Evolutionary conservation across 768 basidiomycete species (phyloP), one percentile per base, ranked within the genome.

Genomic region (Trametopsis cervina): DNA sequence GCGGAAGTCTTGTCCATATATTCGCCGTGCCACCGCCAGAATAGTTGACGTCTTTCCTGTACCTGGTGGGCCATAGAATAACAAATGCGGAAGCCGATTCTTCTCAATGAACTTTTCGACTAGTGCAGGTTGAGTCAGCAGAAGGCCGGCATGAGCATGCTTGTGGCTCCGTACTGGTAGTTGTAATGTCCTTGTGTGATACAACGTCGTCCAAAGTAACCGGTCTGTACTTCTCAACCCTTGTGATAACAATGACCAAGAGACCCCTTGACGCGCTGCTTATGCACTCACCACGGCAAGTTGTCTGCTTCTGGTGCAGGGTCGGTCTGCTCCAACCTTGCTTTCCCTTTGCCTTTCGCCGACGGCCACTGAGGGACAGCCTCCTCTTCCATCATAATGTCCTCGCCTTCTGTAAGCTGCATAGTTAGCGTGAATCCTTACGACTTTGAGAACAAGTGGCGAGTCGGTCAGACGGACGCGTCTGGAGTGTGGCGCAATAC

Each of bases 31-130:
- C 9, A 99, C 86, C 10, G 96, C 96, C 7, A 98, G 73, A 53
- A 99, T 95, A 0, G 94, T 98, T 0, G 92, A 94, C 4, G 96
- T 99, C 67, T 99, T 99, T 43, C 96, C 96, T 0, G 96, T 99
- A 10, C 95, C 96, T 10, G 96, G 96, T 26, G 96, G 96, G 0
- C 96, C 96, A 60, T 99, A 99, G 66, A 99, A 92, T 44, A 99
- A 73, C 23, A 99, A 72, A 66, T 99, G 96, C 0, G 96, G 96
- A 20, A 99, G 63, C 43, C 94, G 74, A 55, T 94, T 95, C 66
- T 90, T 91, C 57, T 91, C 85, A 53, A 99, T 96, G 64, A 99
- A 98, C 63, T 85, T 86, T 65, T 96, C 92, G 66, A 99, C 95
- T 99, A 58, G 15, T 39, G 23, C 13, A 38, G 46, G 40, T 42